phyloP scores from a whole-genome alignment of 2,329 filamentous ascomycete species.

The Myotisia sp. region DNA sequence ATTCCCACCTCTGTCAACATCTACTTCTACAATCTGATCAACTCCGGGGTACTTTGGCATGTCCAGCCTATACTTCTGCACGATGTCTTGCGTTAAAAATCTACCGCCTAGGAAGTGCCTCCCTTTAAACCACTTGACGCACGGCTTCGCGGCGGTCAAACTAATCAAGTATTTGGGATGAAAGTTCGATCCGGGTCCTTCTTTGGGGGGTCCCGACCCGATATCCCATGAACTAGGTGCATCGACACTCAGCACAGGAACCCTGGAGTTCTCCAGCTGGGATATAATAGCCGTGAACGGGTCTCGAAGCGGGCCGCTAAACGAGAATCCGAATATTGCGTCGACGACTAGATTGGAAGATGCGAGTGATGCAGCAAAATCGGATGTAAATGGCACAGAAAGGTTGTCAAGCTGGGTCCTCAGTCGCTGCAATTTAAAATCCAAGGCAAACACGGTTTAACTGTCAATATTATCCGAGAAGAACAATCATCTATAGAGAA shows the following conservation, averaged over 20 bases:
- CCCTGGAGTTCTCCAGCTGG: constrained; percentile 54
- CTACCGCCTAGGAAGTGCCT: constrained; percentile 84
- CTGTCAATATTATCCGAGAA: not conserved
- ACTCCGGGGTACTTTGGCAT: constrained; percentile 69
- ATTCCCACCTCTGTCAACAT: constrained; percentile 24
- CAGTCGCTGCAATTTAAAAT: constrained; percentile 52
- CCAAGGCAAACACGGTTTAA: constrained; percentile 1
- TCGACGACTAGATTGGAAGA: constrained; percentile 72
- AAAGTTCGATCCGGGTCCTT: constrained; percentile 65
- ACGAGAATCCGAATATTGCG: constrained; percentile 92
- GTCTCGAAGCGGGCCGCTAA: constrained; percentile 80
- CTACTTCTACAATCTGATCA: constrained; percentile 77
- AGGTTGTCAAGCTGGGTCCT: constrained; percentile 73
- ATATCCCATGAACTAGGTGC: constrained; percentile 93
- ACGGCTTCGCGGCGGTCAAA: constrained; percentile 82
- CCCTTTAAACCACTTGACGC: constrained; percentile 65
- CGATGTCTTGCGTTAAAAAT: constrained; percentile 66
- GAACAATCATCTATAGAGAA: constrained; percentile 10
- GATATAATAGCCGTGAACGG: constrained; percentile 74
- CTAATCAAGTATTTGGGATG: constrained; percentile 70
- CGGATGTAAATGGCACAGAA: constrained; percentile 65
- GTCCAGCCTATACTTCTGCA: constrained; percentile 74
- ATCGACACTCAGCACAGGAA: constrained; percentile 79
- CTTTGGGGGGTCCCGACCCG: constrained; percentile 62
- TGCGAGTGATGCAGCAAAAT: constrained; percentile 55